Conservation (phyloP, 2,329 filamentous ascomycete genomes). For the Aureobasidium sp. region DNA sequence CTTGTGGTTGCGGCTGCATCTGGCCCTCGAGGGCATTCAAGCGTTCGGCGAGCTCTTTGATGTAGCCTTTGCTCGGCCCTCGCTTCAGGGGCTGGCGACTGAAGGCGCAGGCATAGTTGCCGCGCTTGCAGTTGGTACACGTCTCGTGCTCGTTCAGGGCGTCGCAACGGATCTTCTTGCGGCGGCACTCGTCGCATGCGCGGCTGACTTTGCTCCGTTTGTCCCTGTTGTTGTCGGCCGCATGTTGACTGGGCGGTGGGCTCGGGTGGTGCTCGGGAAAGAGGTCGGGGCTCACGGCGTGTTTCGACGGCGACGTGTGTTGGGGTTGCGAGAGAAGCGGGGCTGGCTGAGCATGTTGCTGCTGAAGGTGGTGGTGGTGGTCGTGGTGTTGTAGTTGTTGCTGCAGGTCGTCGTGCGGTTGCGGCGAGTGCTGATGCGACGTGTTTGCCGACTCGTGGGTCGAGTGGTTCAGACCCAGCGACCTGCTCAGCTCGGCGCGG, state of each 20-base stretch:
- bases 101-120: constrained; percentile 70
- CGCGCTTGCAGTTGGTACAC: constrained; percentile 73
- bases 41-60: constrained; percentile 81
- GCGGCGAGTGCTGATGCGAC: constrained; percentile 8
- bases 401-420: neutral
- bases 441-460: neutral
- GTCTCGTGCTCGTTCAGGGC: constrained; percentile 64
- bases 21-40: constrained; percentile 76
- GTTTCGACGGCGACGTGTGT: neutral
- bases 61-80: constrained; percentile 62
- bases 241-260: constrained; percentile 6
- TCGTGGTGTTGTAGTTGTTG: neutral
- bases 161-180: constrained; percentile 64
- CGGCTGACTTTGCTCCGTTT: constrained; percentile 17
- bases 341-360: neutral
- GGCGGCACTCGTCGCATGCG: constrained; percentile 18
- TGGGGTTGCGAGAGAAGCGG: neutral
- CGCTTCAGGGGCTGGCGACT: constrained; percentile 81
- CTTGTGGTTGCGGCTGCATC: constrained; percentile 35
- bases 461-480: constrained; percentile 1
- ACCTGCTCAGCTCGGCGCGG: constrained; percentile 1
- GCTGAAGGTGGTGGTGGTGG: neutral
- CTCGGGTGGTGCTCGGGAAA: constrained; percentile 11
- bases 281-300: neutral
- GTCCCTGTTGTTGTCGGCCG: constrained; percentile 8